Base-by-base conservation (phyloP, 805 yeast species). In the Yamadazyma scolyti region DNA sequence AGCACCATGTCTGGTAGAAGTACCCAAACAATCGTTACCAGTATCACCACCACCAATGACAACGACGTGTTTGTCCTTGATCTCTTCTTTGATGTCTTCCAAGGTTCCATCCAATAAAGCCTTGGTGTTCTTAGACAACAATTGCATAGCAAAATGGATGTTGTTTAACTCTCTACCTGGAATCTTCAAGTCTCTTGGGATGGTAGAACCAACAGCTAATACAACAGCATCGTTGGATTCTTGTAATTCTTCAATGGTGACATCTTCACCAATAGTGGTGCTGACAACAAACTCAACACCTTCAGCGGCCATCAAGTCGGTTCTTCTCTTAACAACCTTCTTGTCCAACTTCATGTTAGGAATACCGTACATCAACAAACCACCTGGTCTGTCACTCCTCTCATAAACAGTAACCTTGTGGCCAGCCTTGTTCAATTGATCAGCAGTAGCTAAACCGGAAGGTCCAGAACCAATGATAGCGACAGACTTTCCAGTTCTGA, bases 31-130 rank as follows among this genome's bases (percentile, higher is more conserved):
- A 72, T 90, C 98, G 57, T 90, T 90, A 77, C 98, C 98, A 20
- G 97, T 90, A 62, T 90, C 98, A 77, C 98, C 98, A 70, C 98
- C 98, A 52, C 98, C 98, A 69, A 90, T 90, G 34, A 90, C 97
- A 51, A 90, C 79, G 35, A 90, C 97, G 43, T 84, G 71, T 72
- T 90, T 93, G 47, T 93, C 97, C 40, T 73, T 77, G 38, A 90
- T 59, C 39, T 74, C 71, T 43, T 72, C 66, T 44, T 82, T 76
- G 37, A 90, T 82, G 35, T 79, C 82, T 41, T 79, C 93, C 58
- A 93, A 71, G 49, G 83, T 75, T 46, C 80, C 80, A 36, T 82
- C 86, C 44, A 93, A 74, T 51, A 93, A 71, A 3, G 96, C 94
- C 65, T 87, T 75, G 35, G 98, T 90, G 71, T 93, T 93, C 54